Conservation (phyloP, 441 rosid genomes). For the Melastoma candidum region DNA sequence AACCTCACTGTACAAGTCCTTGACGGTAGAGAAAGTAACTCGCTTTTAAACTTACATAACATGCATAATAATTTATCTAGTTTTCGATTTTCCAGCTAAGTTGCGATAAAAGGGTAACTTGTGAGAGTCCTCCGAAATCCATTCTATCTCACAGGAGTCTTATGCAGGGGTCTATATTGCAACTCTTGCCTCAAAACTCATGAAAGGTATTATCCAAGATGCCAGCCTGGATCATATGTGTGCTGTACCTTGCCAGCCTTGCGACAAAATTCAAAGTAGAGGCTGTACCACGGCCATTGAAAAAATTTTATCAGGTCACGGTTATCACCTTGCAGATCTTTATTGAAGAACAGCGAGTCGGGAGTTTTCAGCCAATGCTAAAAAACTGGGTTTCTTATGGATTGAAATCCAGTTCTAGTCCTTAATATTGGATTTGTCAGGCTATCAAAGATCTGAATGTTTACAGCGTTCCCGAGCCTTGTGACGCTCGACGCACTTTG, state of each 20-base stretch:
- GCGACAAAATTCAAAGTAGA: not conserved
- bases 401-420: not conserved
- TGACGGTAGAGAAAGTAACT: too few species aligned
- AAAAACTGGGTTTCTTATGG: too few species aligned
- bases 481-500: constrained; percentile 2
- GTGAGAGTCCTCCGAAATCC: constrained; percentile 7
- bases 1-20: too few species aligned
- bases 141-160: constrained; percentile 14
- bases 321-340: too few species aligned
- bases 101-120: too few species aligned
- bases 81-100: too few species aligned
- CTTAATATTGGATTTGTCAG: constrained; percentile 2
- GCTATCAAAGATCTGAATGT: constrained; percentile 6
- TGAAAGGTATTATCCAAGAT: constrained; percentile 3
- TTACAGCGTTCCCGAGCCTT: constrained; percentile 14
- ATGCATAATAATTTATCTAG: too few species aligned
- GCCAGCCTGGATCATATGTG: not conserved
- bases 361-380: too few species aligned
- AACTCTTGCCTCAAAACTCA: constrained; percentile 10
- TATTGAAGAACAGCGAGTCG: too few species aligned
- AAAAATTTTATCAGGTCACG: not conserved
- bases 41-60: too few species aligned
- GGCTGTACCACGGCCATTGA: constrained; percentile 1
- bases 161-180: constrained; percentile 18
- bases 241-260: too few species aligned